phyloP scores from a whole-genome alignment of 2,329 filamentous ascomycete species.

The Neonectria coccinea region DNA sequence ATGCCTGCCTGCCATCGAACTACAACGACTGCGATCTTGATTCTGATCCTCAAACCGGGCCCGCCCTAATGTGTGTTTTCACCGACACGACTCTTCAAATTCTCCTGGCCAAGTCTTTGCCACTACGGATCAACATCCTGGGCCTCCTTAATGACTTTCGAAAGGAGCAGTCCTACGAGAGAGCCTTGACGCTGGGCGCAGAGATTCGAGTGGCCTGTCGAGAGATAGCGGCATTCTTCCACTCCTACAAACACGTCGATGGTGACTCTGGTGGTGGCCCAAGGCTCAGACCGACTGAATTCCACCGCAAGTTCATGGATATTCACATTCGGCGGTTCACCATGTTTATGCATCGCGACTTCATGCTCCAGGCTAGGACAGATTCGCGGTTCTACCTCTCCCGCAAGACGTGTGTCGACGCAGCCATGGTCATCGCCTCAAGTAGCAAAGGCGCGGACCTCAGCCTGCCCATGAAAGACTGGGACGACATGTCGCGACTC shows the following conservation, averaged over 20 bases:
- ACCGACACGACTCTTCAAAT: constrained; percentile 43
- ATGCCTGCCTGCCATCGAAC: constrained; percentile 37
- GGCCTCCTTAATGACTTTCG: constrained; percentile 40
- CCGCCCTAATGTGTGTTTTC: constrained; percentile 24
- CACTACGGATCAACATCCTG: constrained; percentile 37
- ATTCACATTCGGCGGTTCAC: constrained; percentile 43
- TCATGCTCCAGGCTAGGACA: constrained; percentile 41
- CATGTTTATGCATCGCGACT: constrained; percentile 45
- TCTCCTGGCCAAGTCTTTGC: constrained; percentile 37
- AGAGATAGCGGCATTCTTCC: constrained; percentile 41
- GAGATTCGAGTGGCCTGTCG: constrained; percentile 40
- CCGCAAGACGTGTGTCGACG: constrained; percentile 42
- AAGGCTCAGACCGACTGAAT: constrained; percentile 33
- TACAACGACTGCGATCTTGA: constrained; percentile 41
- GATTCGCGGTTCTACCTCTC: constrained; percentile 44
- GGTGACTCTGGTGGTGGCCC: neutral
- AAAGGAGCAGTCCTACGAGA: constrained; percentile 38
- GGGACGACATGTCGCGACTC: constrained; percentile 41
- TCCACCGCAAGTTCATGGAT: constrained; percentile 42
- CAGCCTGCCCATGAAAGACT: constrained; percentile 27
- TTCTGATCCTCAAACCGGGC: constrained; percentile 7
- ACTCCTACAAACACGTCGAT: constrained; percentile 10
- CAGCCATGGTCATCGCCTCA: constrained; percentile 41
- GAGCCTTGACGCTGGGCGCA: constrained; percentile 34
- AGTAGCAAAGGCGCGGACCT: constrained; percentile 33